phyloP scores from a whole-genome alignment of 225 moss, liverwort and hornwort species.

The Neckera pumila region DNA sequence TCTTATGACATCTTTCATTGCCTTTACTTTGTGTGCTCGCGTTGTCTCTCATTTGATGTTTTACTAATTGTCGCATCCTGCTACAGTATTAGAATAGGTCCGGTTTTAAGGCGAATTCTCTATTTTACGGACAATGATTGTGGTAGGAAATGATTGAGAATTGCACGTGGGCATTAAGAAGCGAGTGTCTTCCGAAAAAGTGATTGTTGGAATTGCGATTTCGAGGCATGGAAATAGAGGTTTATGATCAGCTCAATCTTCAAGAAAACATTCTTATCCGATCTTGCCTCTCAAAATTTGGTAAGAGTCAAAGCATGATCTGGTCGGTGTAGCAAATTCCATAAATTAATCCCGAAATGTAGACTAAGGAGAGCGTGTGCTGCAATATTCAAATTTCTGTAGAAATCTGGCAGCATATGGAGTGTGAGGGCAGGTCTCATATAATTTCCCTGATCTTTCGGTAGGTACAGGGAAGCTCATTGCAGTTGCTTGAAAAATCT shows the following conservation, averaged over 20 bases:
- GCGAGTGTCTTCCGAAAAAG: not conserved
- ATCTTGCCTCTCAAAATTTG: conserved; percentile 9
- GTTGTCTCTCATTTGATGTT: not conserved
- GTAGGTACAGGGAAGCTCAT: not conserved
- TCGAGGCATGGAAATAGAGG: conserved; percentile 1
- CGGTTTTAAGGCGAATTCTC: not conserved
- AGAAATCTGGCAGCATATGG: not conserved
- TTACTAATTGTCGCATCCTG: not conserved
- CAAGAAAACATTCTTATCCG: conserved; percentile 3
- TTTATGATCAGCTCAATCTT: conserved; percentile 4
- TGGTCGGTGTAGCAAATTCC: not conserved
- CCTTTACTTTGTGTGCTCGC: not conserved
- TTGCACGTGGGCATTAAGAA: not conserved
- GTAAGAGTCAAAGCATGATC: not conserved
- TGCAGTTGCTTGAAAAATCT: not conserved
- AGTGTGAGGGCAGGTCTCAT: not conserved
- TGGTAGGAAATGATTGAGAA: not conserved
- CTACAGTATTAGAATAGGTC: not conserved
- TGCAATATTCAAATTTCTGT: not conserved
- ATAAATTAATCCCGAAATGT: not conserved
- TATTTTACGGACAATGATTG: not conserved
- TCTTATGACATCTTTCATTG: not conserved
- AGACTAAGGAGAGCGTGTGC: not conserved
- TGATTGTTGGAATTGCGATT: not conserved
- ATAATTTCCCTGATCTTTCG: not conserved